phyloP scores from a whole-genome alignment of 306 rosid species.

The Corylus americana region DNA sequence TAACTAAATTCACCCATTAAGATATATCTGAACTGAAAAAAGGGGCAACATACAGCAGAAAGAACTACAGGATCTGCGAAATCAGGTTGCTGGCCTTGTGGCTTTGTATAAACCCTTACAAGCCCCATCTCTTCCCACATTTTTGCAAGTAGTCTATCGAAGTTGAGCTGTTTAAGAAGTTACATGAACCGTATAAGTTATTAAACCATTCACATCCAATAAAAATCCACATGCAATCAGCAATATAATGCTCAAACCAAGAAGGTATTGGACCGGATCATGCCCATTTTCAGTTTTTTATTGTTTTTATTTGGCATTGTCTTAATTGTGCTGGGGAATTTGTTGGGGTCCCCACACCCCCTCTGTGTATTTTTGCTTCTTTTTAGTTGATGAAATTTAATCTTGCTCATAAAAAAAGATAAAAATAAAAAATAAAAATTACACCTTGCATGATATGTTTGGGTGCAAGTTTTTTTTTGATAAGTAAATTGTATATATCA shows the following conservation, averaged over 20 bases:
- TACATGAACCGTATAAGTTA: slow-evolving; percentile 14
- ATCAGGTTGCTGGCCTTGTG: slow-evolving; percentile 99
- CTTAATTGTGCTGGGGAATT: too few species aligned
- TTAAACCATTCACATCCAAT: background rate
- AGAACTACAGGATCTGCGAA: slow-evolving; percentile 90
- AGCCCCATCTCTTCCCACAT: slow-evolving; percentile 99
- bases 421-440: too few species aligned
- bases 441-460: background rate
- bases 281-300: too few species aligned
- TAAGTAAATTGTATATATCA: too few species aligned
- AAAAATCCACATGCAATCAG: background rate
- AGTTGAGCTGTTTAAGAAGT: slow-evolving; percentile 72
- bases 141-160: slow-evolving; percentile 87
- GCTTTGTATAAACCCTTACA: slow-evolving; percentile 95
- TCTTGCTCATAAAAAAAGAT: too few species aligned
- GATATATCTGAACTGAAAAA: slow-evolving; percentile 8
- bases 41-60: slow-evolving; percentile 71
- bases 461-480: slow-evolving; percentile 1
- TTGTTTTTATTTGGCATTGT: too few species aligned
- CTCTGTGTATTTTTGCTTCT: too few species aligned
- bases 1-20: slow-evolving; percentile 13
- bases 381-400: too few species aligned
- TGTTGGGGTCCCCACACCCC: too few species aligned
- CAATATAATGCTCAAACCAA: slow-evolving; percentile 3
- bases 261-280: background rate